Base-by-base conservation (phyloP, 2,329 filamentous ascomycete genomes). In the Sporothrix euskadiensis region DNA sequence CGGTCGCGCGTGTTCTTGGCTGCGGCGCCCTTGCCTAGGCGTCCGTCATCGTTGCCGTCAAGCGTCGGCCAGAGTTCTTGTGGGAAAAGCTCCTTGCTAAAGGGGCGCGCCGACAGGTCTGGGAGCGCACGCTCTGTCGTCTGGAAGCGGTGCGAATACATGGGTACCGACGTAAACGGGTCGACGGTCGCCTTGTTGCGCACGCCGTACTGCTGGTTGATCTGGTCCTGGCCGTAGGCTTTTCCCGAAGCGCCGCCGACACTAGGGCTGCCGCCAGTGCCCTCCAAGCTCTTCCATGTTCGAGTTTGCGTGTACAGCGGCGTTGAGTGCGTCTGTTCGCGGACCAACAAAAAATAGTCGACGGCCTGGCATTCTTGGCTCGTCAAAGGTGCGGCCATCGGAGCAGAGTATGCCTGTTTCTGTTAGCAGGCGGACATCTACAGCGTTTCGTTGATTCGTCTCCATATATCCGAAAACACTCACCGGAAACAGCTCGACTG, bases 401-500 rank as follows among this genome's bases (percentile, higher is more conserved):
- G 86, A 2, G 88, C 83, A 30, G 82, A 77, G 79, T 87, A 89
- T 74, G 84, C 83, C 87, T 88, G 74, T 8, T 22, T n/a, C 3
- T 9, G 39, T 66, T 47, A 66, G 39, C 39, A 65, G n/a, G 59
- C 14, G 35, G n/a, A 26, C 44, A 6, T 26, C 26, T 1, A 26
- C 26, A 26, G 26, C 26, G 26, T 26, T 26, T 26, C 26, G 1
- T 2, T 26, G 2, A 26, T 26, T 26, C 26, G 26, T 26, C 26
- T 26, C 26, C 26, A 26, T 26, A 26, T 26, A 26, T 26, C 26
- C 26, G 26, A 26, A 26, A 26, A 26, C 69, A 74, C 84, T 74
- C 79, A 88, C 87, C 0, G 88, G 88, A 74, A 89, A 89, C 10
- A 88, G 84, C 76, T 89, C 88, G n/a, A 86, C 86, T 7, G 88